These are phyloP conservation scores for Mucor indicus DNA, from an alignment of 371 early-diverging fungal genomes.

Conservation along the genomic window DNA sequence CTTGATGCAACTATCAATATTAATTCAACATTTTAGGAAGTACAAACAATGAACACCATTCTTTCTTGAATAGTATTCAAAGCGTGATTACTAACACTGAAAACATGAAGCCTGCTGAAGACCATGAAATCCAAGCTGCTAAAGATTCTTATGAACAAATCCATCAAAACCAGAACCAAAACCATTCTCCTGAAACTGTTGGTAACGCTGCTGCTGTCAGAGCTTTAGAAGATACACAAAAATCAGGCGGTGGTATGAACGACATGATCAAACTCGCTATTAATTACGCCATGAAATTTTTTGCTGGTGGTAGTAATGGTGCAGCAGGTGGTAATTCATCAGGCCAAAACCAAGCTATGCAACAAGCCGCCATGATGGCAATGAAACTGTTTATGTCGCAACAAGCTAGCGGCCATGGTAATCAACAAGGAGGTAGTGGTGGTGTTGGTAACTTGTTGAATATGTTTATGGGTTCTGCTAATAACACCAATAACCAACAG, in stretches of 20 bases:
- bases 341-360: slow-evolving; percentile 21
- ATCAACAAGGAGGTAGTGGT: too few species aligned
- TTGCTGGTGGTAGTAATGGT: slow-evolving; percentile 34
- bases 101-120: slow-evolving; percentile 13
- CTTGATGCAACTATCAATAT: too few species aligned
- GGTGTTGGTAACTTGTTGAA: slow-evolving; percentile 26
- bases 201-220: slow-evolving; percentile 56
- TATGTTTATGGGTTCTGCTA: slow-evolving; percentile 21
- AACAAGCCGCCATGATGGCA: slow-evolving; percentile 52
- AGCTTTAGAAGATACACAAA: slow-evolving; percentile 34
- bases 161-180: slow-evolving; percentile 7
- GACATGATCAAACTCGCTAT: slow-evolving; percentile 50
- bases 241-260: slow-evolving; percentile 36
- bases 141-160: slow-evolving; percentile 27
- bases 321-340: slow-evolving; percentile 7
- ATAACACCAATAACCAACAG: too few species aligned
- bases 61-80: too few species aligned
- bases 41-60: too few species aligned
- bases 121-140: slow-evolving; percentile 30
- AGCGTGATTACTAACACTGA: slow-evolving; percentile 23
- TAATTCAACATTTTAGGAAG: too few species aligned
- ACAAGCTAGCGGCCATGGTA: slow-evolving; percentile 22
- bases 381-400: slow-evolving; percentile 47
- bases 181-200: slow-evolving; percentile 36
- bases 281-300: slow-evolving; percentile 46